Percentiles rank a stretch among this genome's conserved stretches.
Evolutionary conservation across 306 rosid species (phyloP).

Genomic region (Quillaja saponaria): DNA sequence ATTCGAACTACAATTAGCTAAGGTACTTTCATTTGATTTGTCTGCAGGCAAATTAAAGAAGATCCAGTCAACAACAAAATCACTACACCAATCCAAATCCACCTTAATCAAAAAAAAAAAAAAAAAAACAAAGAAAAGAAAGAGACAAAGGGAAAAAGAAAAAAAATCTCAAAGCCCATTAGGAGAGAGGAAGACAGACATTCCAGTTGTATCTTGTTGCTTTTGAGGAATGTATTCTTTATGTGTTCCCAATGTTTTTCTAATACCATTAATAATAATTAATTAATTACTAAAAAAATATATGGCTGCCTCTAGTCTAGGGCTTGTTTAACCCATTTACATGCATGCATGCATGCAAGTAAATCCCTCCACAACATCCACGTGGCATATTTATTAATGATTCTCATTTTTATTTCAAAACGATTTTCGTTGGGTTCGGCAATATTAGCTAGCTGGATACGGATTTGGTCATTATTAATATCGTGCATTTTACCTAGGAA

Average conservation of each 20-base stretch:
- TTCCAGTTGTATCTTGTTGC: slow-evolving; percentile 94
- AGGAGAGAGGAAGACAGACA: slow-evolving; percentile 72
- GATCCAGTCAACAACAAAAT: slow-evolving; percentile 63
- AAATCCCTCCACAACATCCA: slow-evolving; percentile 50
- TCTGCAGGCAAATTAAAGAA: slow-evolving; percentile 43
- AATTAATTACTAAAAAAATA: background rate
- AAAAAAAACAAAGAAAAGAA: slow-evolving; percentile 19
- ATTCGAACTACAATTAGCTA: slow-evolving; percentile 39
- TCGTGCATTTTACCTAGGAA: slow-evolving; percentile 46
- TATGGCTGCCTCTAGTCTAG: slow-evolving; percentile 1
- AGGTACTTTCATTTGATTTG: slow-evolving; percentile 1
- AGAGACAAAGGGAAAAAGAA: slow-evolving; percentile 5
- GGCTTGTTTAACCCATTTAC: slow-evolving; percentile 38
- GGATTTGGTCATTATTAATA: slow-evolving; percentile 25
- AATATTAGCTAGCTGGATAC: slow-evolving; percentile 32
- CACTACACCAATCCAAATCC: slow-evolving; percentile 68
- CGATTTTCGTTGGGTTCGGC: slow-evolving; percentile 35
- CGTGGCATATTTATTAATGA: slow-evolving; percentile 59
- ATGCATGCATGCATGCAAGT: slow-evolving; percentile 78
- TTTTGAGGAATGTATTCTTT: slow-evolving; percentile 72
- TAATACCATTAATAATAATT: background rate
- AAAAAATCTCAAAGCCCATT: slow-evolving; percentile 38
- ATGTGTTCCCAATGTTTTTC: slow-evolving; percentile 60
- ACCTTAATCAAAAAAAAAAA: slow-evolving; percentile 33
- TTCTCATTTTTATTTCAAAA: slow-evolving; percentile 1